phyloP scores from a whole-genome alignment of 225 moss, liverwort and hornwort species.

The Antitrichia curtipendula region DNA sequence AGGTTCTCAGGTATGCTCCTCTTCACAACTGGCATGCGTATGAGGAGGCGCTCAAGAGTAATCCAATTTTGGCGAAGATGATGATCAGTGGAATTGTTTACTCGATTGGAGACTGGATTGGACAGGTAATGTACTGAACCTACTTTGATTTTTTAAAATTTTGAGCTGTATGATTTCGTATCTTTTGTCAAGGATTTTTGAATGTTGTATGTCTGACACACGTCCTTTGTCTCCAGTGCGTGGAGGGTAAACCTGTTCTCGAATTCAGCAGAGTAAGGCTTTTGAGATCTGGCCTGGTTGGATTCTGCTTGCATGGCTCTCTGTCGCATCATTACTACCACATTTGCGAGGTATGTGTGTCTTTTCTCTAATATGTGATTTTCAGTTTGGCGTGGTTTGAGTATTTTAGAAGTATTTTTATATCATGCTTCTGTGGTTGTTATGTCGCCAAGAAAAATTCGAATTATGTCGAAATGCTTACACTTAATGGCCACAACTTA shows the following conservation, averaged over 20 bases:
- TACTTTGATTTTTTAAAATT: no score
- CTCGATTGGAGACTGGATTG: conserved; percentile 90
- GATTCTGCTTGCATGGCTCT: conserved; percentile 87
- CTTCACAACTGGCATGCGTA: conserved; percentile 88
- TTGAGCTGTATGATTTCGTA: neutral
- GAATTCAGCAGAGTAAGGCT: conserved; percentile 72
- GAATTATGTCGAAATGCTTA: neutral
- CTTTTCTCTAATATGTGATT: neutral
- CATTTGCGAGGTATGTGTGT: conserved; percentile 54
- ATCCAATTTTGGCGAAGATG: conserved; percentile 96
- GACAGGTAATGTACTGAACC: conserved; percentile 25
- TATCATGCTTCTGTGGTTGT: neutral
- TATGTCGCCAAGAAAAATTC: no score
- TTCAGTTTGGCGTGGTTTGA: neutral
- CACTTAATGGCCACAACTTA: neutral
- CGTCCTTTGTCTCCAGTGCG: conserved; percentile 33
- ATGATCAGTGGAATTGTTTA: conserved; percentile 92
- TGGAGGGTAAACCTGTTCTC: conserved; percentile 63
- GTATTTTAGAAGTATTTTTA: neutral
- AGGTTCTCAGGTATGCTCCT: conserved; percentile 77
- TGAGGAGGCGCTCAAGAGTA: conserved; percentile 55
- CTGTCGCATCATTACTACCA: conserved; percentile 89
- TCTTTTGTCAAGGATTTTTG: no score
- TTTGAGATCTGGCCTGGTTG: conserved; percentile 78
- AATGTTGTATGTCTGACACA: neutral